These are phyloP conservation scores for Chrysanthemum makinoi DNA, from an alignment of 129 eudicot species.

Conservation along the genomic window DNA sequence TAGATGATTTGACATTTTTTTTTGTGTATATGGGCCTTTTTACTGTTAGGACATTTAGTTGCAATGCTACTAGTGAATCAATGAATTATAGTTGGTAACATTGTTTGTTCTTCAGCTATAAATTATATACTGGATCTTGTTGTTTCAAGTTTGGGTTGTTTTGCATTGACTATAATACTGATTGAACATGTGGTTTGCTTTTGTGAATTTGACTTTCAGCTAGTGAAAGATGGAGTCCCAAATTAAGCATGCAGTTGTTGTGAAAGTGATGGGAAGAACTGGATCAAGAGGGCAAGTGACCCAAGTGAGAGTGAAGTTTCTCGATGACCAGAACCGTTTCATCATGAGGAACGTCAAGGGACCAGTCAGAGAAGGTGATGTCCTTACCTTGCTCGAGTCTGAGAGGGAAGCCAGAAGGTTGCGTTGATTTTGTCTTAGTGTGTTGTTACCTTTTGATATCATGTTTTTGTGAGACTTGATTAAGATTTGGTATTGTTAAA, in stretches of 20 bases:
- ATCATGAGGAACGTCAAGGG: conserved; percentile 48
- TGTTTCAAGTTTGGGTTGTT: neutral
- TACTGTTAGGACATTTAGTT: too few species aligned
- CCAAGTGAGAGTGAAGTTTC: conserved; percentile 41
- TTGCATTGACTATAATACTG: too few species aligned
- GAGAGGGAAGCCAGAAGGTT: conserved; percentile 56
- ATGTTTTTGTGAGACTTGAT: neutral
- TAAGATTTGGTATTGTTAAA: conserved; percentile 1
- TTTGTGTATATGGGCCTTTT: too few species aligned
- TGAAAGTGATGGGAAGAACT: conserved; percentile 49
- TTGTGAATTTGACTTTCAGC: neutral
- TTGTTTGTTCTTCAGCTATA: neutral
- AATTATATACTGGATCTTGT: neutral
- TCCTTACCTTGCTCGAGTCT: conserved; percentile 47
- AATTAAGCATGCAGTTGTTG: conserved; percentile 45
- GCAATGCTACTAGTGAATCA: too few species aligned
- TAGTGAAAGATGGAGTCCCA: conserved; percentile 36
- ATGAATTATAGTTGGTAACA: too few species aligned
- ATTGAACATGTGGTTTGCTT: neutral
- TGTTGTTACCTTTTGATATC: neutral
- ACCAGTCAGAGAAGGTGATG: conserved; percentile 47
- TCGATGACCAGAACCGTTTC: conserved; percentile 40
- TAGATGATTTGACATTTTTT: too few species aligned
- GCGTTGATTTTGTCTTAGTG: conserved; percentile 19
- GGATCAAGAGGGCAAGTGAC: conserved; percentile 52